phyloP scores from a whole-genome alignment of 2,329 filamentous ascomycete genomes.

The Hansfordia pulvinata region DNA sequence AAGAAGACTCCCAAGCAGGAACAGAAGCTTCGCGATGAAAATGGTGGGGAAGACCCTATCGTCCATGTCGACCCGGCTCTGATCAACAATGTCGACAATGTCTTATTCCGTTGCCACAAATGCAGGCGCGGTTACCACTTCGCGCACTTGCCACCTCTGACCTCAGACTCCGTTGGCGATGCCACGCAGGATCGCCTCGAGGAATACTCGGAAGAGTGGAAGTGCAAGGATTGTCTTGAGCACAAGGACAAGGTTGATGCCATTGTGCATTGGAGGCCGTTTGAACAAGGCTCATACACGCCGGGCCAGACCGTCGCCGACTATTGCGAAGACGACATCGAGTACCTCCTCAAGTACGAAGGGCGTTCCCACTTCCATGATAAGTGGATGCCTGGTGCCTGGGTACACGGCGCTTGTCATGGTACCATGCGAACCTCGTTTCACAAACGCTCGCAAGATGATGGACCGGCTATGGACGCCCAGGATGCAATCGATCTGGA shows the following conservation, averaged over 20 bases:
- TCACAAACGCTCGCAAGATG: conserved; percentile 50
- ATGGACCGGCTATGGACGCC: conserved; percentile 53
- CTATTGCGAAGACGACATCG: conserved; percentile 64
- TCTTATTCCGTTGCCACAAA: conserved; percentile 69
- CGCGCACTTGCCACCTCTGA: conserved; percentile 56
- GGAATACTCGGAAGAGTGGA: conserved; percentile 65
- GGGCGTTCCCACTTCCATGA: conserved; percentile 68
- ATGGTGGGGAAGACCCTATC: conserved; percentile 66
- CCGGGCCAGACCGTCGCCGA: conserved; percentile 36
- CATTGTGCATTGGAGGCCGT: conserved; percentile 82
- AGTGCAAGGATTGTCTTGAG: conserved; percentile 64
- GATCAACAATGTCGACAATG: conserved; percentile 61
- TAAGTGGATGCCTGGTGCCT: conserved; percentile 77
- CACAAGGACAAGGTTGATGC: conserved; percentile 53
- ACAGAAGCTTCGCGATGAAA: conserved; percentile 68
- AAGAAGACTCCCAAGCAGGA: conserved; percentile 68
- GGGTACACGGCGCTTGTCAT: conserved; percentile 64
- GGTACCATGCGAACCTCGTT: conserved; percentile 60
- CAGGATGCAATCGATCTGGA: conserved; percentile 81
- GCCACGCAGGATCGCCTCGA: conserved; percentile 48
- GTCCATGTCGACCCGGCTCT: conserved; percentile 45
- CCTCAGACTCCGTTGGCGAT: conserved; percentile 22
- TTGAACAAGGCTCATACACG: conserved; percentile 39
- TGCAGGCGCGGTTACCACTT: conserved; percentile 77
- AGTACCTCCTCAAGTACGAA: conserved; percentile 88